Evolutionary conservation across 768 basidiomycete species (phyloP).

Genomic region (Psilocybe cubensis): DNA sequence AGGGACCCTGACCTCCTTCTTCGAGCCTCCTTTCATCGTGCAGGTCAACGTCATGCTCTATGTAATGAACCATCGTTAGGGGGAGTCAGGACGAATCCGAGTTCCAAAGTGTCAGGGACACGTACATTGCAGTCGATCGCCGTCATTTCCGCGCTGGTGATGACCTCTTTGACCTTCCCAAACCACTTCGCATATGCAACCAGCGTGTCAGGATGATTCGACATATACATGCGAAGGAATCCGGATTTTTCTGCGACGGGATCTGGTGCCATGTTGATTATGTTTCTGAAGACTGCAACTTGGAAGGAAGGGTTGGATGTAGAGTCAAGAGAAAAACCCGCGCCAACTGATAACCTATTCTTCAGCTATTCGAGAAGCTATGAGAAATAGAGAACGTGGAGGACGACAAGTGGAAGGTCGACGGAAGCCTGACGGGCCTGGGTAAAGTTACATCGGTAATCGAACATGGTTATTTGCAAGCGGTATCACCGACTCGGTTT

Average conservation of each 20-base stretch:
- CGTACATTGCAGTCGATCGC: conserved; percentile 68
- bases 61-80: neutral
- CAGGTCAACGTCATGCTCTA: conserved; percentile 77
- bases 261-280: conserved; percentile 53
- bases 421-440: conserved; percentile 2
- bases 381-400: conserved; percentile 11
- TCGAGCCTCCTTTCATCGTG: conserved; percentile 49
- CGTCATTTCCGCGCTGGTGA: conserved; percentile 71
- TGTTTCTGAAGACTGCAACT: neutral
- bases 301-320: neutral
- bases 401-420: neutral
- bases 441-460: conserved; percentile 7
- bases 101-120: neutral
- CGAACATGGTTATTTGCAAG: neutral
- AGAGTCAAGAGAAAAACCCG: neutral
- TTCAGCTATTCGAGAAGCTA: neutral
- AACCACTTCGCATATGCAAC: conserved; percentile 84
- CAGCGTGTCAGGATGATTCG: conserved; percentile 79
- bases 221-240: conserved; percentile 87
- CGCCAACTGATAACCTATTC: neutral
- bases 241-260: conserved; percentile 75
- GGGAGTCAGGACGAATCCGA: neutral
- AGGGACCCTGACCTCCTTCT: conserved; percentile 53
- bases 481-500: neutral
- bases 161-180: conserved; percentile 60